Base-by-base conservation (phyloP, 1,284 basidiomycete species). In the Cutaneotrichosporon curvatum region DNA sequence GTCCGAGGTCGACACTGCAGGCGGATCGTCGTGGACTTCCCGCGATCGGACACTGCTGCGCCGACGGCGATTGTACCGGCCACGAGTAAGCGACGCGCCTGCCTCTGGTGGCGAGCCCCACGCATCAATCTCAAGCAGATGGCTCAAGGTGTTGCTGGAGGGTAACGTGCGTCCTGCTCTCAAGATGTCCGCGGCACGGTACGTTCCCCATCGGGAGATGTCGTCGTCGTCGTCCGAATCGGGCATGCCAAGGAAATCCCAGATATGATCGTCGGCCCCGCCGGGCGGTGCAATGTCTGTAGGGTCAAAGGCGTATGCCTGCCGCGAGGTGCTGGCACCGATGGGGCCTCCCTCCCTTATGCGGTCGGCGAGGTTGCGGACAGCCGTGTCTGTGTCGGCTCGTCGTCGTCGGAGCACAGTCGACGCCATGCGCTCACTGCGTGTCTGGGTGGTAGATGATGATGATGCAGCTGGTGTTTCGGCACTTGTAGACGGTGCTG, bases 161-260 rank as follows among this genome's bases (percentile, higher is more conserved):
- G 25, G 25, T 12, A 28, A 12, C 12, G 25, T 28, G 7, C 25
- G 25, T 12, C 25, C 25, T 28, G 25, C 25, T 28, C 25, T 7
- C 25, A 28, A 12, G 25, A 28, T 28, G 25, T 34, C 32, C 6
- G 32, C 11, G 32, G 15, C 39, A 3, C 48, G 39, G 20, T 35
- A 47, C 32, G 47, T 37, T 16, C 52, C 52, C 52, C 52, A 50
- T 15, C 33, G n/a, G 25, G 25, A 28, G 8, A 28, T 7, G 22
- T 49, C 56, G 25, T 50, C 43, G 22, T 51, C 53, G 12, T 44
- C 47, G 40, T 51, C 81, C 59, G 87, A 87, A 83, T 89, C 86
- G 11, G 82, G 82, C 56, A 87, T 85, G 14, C 87, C 85, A 45
- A 89, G 71, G 14, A 85, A 84, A 62, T 89, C 86, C 50, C 53